Conservation (phyloP, 352 stramenopile species). For the Phytophthora aleatoria region DNA sequence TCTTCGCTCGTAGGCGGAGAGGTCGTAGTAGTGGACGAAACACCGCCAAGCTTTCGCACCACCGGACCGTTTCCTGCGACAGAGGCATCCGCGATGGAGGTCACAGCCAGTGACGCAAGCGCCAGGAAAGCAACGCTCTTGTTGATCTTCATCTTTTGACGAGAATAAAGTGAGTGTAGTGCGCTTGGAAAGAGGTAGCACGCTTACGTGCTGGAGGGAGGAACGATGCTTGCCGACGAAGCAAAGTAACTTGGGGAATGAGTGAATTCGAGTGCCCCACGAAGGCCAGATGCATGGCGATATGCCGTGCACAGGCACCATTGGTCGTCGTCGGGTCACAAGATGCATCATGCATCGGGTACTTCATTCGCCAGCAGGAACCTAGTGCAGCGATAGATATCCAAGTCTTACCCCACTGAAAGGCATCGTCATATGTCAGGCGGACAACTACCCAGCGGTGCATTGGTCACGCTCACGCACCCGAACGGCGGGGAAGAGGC, state of each 20-base stretch:
- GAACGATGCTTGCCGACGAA: slow-evolving; percentile 26
- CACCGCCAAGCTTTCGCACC: slow-evolving; percentile 23
- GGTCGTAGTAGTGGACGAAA: slow-evolving; percentile 18
- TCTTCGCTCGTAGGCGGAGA: slow-evolving; percentile 19
- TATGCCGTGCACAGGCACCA: slow-evolving; percentile 26
- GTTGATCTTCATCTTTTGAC: slow-evolving; percentile 29
- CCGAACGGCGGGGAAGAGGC: slow-evolving; percentile 10
- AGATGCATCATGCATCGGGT: slow-evolving; percentile 17
- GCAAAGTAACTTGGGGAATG: slow-evolving; percentile 37
- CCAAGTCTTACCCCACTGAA: slow-evolving; percentile 6
- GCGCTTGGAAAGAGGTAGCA: slow-evolving; percentile 15
- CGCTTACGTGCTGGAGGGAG: slow-evolving; percentile 14
- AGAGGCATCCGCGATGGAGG: slow-evolving; percentile 26
- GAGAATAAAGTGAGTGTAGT: neutral
- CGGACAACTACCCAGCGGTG: slow-evolving; percentile 3
- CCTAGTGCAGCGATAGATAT: slow-evolving; percentile 9
- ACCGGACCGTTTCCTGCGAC: slow-evolving; percentile 5
- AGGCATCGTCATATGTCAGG: slow-evolving; percentile 11
- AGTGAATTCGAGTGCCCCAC: slow-evolving; percentile 2
- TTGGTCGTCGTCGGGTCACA: slow-evolving; percentile 17
- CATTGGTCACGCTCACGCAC: slow-evolving; percentile 13
- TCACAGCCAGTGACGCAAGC: slow-evolving; percentile 20
- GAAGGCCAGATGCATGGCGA: slow-evolving; percentile 3
- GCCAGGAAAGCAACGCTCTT: slow-evolving; percentile 32
- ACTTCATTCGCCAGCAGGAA: slow-evolving; percentile 5